phyloP scores from a whole-genome alignment of 768 basidiomycete species.

The Terana coerulea region DNA sequence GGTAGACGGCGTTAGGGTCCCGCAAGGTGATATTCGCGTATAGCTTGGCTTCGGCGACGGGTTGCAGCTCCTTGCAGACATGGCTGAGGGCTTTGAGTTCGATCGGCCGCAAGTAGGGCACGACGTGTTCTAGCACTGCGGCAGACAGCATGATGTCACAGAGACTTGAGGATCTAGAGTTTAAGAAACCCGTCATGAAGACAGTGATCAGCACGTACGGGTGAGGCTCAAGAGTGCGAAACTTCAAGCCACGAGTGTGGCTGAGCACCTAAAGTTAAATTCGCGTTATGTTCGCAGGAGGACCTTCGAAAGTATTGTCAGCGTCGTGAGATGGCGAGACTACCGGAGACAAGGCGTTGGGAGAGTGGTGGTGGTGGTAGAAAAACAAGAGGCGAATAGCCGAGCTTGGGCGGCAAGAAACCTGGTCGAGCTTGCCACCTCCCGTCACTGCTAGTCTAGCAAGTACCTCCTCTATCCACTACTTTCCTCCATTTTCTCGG shows the following conservation, averaged over 20 bases:
- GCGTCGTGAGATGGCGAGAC: no score
- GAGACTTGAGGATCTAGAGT: no score
- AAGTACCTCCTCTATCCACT: neutral
- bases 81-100: slow-evolving; percentile 43
- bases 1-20: slow-evolving; percentile 32
- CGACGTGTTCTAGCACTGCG: slow-evolving; percentile 41
- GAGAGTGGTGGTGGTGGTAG: slow-evolving; percentile 2
- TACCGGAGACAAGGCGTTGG: no score
- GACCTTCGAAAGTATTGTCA: no score
- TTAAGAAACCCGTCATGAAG: no score
- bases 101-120: slow-evolving; percentile 29
- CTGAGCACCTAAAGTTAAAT: no score
- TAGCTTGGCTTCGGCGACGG: slow-evolving; percentile 42
- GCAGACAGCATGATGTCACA: slow-evolving; percentile 30
- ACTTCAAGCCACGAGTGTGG: no score
- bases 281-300: no score
- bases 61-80: slow-evolving; percentile 44
- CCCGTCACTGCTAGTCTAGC: slow-evolving; percentile 10
- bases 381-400: neutral
- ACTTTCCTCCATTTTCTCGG: neutral
- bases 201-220: no score
- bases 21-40: slow-evolving; percentile 40
- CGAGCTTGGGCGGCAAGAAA: slow-evolving; percentile 16
- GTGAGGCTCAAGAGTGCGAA: no score
- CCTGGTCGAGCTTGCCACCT: slow-evolving; percentile 16